Conservation (phyloP, 2,329 filamentous ascomycete genomes). For the Fusarium brevicatenulatum region DNA sequence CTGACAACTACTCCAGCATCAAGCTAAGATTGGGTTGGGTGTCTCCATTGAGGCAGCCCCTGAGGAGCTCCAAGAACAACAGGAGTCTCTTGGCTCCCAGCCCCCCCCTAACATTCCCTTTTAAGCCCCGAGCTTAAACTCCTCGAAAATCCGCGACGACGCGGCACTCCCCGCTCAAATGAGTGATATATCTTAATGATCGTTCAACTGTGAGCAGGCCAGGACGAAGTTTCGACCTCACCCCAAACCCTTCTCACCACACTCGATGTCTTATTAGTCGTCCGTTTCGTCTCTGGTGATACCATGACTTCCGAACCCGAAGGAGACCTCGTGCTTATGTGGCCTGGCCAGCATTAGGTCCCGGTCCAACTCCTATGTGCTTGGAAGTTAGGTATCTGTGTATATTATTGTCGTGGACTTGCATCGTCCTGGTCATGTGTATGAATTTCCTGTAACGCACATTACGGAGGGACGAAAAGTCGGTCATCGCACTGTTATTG, state of each 20-base stretch:
- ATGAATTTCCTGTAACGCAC: constrained; percentile 27
- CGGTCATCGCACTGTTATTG: constrained; percentile 18
- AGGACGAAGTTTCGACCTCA: constrained; percentile 34
- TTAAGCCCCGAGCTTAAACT: constrained; percentile 54
- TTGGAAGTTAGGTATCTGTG: constrained; percentile 36
- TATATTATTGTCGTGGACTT: constrained; percentile 44
- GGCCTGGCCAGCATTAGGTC: constrained; percentile 13
- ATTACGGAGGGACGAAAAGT: constrained; percentile 22
- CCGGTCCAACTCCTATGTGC: constrained; percentile 6
- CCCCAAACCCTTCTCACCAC: constrained; percentile 26
- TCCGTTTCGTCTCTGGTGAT: constrained; percentile 40
- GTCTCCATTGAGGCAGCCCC: constrained; percentile 89
- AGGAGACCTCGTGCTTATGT: constrained; percentile 16
- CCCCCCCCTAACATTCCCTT: constrained; percentile 70
- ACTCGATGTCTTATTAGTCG: constrained; percentile 47
- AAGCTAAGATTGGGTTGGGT: constrained; percentile 92
- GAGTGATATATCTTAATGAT: constrained; percentile 45
- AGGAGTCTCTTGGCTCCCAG: constrained; percentile 69
- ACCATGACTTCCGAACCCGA: constrained; percentile 9
- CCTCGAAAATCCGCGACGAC: constrained; percentile 33
- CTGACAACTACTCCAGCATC: constrained; percentile 71
- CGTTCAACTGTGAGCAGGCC: constrained; percentile 38
- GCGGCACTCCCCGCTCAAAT: constrained; percentile 32
- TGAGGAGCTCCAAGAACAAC: constrained; percentile 88
- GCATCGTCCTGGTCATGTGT: constrained; percentile 31